Evolutionary conservation across 495 filamentous ascomycete species (phyloP), one percentile per base, ranked within the genome.

Genomic region (Copromyces sp.): DNA sequence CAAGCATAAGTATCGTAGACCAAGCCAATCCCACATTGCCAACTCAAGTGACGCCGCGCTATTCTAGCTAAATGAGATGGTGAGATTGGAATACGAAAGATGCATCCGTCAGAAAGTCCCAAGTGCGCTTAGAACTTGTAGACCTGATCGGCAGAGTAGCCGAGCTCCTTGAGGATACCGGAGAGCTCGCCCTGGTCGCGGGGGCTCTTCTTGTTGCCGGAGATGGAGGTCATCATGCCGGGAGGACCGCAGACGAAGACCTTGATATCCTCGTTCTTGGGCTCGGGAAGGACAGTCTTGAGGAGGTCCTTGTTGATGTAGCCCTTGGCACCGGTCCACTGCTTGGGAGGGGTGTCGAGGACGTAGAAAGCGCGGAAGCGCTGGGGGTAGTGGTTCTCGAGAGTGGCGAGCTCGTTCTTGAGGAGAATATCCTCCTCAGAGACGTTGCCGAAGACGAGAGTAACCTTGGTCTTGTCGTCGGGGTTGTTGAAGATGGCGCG

Each of bases 391-490:
- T 89, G 92, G 85, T 96, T 96, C 86, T 97, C 94, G 69, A 98
- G 85, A 35, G 91, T 82, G 68, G 90, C 86, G 32, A 94, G 86
- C 85, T 97, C 93, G 73, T 88, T 85, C 88, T 93, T 94, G 78
- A 97, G 83, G 38, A 98, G 86, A 72, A 97, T 94, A 77, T 98
- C 94, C 45, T 94, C 88, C 83, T 97, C 92, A 32, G 78, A 85
- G 68, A 97, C 82, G 81, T 97, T 97, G 75, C 93, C 94, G 80
- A 94, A 97, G 17, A 98, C 89, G 16, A 98, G 88, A 24, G 94
- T 97, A 39, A 98, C 93, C 86, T 97, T 97, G 77, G 95, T 97
- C 88, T 92, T 91, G 85, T 97, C 95, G 38, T 94, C 89, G 59
- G 95, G 95, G 87, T 97, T 97, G 83, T 90, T 92, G 89, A 97